A percentile compares a stretch with the other conserved stretches of the same genome.
phyloP scores from a whole-genome alignment of 306 rosid species.

The Rosa rugosa region DNA sequence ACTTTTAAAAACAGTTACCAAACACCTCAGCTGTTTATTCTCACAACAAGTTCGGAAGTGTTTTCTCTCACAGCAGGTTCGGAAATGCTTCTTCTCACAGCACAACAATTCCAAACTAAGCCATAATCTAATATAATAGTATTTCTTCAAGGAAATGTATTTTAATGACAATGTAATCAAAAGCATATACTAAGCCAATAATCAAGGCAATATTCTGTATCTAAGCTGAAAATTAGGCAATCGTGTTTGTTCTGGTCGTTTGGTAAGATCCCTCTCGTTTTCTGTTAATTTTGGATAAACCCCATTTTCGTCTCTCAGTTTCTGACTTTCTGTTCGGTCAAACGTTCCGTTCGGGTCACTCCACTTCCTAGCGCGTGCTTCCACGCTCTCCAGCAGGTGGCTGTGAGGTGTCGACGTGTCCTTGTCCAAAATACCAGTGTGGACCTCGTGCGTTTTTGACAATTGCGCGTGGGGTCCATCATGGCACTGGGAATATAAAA shows the following conservation, averaged over 20 bases:
- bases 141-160: neutral
- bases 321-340: slow-evolving; percentile 32
- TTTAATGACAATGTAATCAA: neutral
- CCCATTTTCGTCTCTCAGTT: slow-evolving; percentile 19
- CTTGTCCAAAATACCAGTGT: neutral
- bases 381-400: neutral
- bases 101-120: too few relatives aligned
- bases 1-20: too few relatives aligned
- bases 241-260: slow-evolving; percentile 25
- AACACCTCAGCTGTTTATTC: too few relatives aligned
- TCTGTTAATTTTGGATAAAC: slow-evolving; percentile 3
- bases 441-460: neutral
- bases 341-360: neutral
- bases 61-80: too few relatives aligned
- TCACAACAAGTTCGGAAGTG: too few relatives aligned
- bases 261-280: slow-evolving; percentile 10
- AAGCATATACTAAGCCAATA: neutral
- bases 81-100: too few relatives aligned
- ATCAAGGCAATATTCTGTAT: slow-evolving; percentile 13
- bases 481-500: neutral
- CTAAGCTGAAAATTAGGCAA: slow-evolving; percentile 15
- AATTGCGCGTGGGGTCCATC: slow-evolving; percentile 12
- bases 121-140: too few relatives aligned
- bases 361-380: neutral
- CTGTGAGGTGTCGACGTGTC: neutral